Evolutionary conservation across 352 stramenopile species (phyloP).

Genomic region (Aphanomyces astaci): DNA sequence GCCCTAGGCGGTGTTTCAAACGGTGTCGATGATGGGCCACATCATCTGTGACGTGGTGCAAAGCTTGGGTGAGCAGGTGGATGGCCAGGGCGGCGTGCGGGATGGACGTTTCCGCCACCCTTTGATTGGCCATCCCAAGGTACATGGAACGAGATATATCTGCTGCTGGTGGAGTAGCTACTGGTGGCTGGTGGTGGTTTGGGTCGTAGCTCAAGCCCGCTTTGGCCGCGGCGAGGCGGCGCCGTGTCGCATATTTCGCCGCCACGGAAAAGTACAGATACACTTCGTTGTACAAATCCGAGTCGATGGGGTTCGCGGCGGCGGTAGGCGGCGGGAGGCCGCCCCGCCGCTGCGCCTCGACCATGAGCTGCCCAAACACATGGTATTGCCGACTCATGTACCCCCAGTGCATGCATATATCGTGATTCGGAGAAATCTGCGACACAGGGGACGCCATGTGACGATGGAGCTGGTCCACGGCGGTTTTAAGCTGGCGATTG

Average conservation of each 20-base stretch:
- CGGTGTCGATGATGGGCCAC: slow-evolving; percentile 53
- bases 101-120: slow-evolving; percentile 47
- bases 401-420: slow-evolving; percentile 73
- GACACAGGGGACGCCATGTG: too few species aligned
- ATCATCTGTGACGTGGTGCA: slow-evolving; percentile 66
- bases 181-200: background rate
- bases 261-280: slow-evolving; percentile 81
- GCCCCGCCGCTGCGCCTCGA: slow-evolving; percentile 64
- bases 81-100: slow-evolving; percentile 67
- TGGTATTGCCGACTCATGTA: slow-evolving; percentile 83
- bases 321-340: too few species aligned
- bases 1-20: slow-evolving; percentile 64
- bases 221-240: slow-evolving; percentile 53
- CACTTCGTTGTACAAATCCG: slow-evolving; percentile 77
- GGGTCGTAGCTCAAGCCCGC: slow-evolving; percentile 36
- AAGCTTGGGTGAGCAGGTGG: slow-evolving; percentile 61
- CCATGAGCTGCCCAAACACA: slow-evolving; percentile 76
- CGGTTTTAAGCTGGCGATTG: slow-evolving; percentile 73
- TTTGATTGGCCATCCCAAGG: slow-evolving; percentile 56
- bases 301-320: too few species aligned
- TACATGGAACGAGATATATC: slow-evolving; percentile 65
- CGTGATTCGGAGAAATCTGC: too few species aligned
- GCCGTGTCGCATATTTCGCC: slow-evolving; percentile 75
- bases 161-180: slow-evolving; percentile 35
- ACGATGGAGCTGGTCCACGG: slow-evolving; percentile 73